These are phyloP conservation scores for Erysiphe pulchra DNA, from an alignment of 2,329 filamentous ascomycete genomes.

Conservation along the genomic window DNA sequence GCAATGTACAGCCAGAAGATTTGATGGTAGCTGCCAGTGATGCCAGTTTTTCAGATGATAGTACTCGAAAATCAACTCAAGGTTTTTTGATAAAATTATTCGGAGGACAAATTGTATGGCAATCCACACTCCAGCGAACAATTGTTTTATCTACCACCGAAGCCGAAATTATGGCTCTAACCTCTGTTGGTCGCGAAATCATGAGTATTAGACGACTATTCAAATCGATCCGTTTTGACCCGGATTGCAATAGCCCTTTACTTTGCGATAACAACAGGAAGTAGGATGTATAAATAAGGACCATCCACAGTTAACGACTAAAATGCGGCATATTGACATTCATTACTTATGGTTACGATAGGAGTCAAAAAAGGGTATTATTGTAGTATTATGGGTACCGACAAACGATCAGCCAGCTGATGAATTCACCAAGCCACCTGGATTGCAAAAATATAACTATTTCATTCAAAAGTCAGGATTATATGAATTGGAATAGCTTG, in stretches of 20 bases:
- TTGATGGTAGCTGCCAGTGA: background rate
- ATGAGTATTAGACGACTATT: background rate
- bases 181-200: background rate
- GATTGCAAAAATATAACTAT: background rate
- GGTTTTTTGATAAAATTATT: background rate
- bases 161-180: constrained; percentile 1
- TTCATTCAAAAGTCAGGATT: background rate
- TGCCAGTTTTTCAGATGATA: background rate
- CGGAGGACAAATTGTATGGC: background rate
- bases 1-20: background rate
- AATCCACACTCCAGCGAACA: background rate
- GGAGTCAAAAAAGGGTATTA: background rate
- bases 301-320: background rate
- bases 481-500: background rate
- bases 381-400: background rate
- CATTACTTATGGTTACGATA: background rate
- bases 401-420: constrained; percentile 1
- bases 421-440: background rate
- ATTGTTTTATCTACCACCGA: background rate
- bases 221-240: background rate
- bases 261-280: background rate
- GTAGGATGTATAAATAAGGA: background rate
- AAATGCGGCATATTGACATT: background rate
- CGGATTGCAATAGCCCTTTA: background rate
- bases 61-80: background rate